phyloP scores from a whole-genome alignment of 352 stramenopile genomes.

The Globisporangium recalcitrans region DNA sequence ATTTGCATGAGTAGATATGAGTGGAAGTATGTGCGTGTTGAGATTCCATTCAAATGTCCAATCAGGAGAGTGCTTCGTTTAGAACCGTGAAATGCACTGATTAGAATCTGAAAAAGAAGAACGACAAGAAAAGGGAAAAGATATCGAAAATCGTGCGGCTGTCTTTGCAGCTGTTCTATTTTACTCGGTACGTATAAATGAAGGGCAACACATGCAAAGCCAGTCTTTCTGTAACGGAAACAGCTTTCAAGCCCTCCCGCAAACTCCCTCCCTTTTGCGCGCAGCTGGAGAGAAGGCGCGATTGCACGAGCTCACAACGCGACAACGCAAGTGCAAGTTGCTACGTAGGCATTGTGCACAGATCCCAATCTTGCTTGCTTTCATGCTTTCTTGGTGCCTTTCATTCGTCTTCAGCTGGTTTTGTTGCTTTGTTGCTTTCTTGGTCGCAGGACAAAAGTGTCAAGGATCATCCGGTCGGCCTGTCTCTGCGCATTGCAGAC shows the following conservation, averaged over 20 bases:
- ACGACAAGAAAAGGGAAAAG: neutral
- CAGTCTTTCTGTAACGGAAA: neutral
- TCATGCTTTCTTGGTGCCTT: neutral
- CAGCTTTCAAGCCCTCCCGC: neutral
- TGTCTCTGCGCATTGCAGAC: slow-evolving; percentile 5
- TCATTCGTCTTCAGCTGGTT: too few relatives aligned
- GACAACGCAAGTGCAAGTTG: neutral
- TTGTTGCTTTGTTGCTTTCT: neutral
- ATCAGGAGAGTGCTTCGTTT: too few relatives aligned
- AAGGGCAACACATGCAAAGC: slow-evolving; percentile 5
- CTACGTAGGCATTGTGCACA: neutral
- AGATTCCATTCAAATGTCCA: too few relatives aligned
- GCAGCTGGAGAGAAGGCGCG: neutral
- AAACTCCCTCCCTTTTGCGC: too few relatives aligned
- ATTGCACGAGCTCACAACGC: neutral
- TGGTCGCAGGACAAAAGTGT: neutral
- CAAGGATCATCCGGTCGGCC: neutral
- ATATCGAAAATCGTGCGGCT: neutral
- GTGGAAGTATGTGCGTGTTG: too few relatives aligned
- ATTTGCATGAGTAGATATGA: too few relatives aligned
- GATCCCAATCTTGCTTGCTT: neutral
- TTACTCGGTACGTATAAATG: slow-evolving; percentile 8
- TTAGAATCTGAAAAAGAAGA: neutral
- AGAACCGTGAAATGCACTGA: too few relatives aligned
- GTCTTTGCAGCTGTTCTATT: neutral